A percentile compares a stretch with the other conserved stretches of the same genome.
Conservation (phyloP, 2,329 filamentous ascomycete genomes). For the Didymella keratinophila region DNA sequence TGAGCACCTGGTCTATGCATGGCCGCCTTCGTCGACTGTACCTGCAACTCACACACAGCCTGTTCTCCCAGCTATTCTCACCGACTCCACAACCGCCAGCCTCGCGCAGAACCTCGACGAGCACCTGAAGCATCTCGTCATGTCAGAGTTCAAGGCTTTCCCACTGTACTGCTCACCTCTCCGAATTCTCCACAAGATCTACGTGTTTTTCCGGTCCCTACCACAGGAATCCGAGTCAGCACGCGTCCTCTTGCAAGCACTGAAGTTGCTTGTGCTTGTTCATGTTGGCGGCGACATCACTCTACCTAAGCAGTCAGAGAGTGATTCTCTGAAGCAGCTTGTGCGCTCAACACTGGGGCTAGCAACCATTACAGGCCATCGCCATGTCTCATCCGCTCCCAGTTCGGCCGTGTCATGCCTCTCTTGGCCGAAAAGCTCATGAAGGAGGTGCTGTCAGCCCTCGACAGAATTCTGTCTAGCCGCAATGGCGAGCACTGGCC, state of each 20-base stretch:
- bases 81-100: slow-evolving; percentile 25
- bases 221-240: slow-evolving; percentile 25
- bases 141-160: slow-evolving; percentile 44
- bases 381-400: slow-evolving; percentile 51
- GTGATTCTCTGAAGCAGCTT: slow-evolving; percentile 29
- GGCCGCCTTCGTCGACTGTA: slow-evolving; percentile 39
- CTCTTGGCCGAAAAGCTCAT: slow-evolving; percentile 42
- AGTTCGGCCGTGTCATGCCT: slow-evolving; percentile 49
- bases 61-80: slow-evolving; percentile 48
- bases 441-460: slow-evolving; percentile 40
- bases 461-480: slow-evolving; percentile 44
- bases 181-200: slow-evolving; percentile 45
- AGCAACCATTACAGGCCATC: slow-evolving; percentile 31
- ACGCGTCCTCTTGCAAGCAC: slow-evolving; percentile 41
- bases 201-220: slow-evolving; percentile 42
- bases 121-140: slow-evolving; percentile 45
- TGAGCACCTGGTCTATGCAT: slow-evolving; percentile 48
- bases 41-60: slow-evolving; percentile 34
- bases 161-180: slow-evolving; percentile 47
- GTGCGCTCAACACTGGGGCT: slow-evolving; percentile 31
- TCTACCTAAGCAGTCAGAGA: slow-evolving; percentile 30
- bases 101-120: slow-evolving; percentile 38
- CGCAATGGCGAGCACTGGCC: slow-evolving; percentile 46
- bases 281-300: slow-evolving; percentile 51
- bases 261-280: slow-evolving; percentile 51